Evolutionary conservation across 164 flowering plant genomes (phyloP).

Genomic region (Tetracentron sinense): DNA sequence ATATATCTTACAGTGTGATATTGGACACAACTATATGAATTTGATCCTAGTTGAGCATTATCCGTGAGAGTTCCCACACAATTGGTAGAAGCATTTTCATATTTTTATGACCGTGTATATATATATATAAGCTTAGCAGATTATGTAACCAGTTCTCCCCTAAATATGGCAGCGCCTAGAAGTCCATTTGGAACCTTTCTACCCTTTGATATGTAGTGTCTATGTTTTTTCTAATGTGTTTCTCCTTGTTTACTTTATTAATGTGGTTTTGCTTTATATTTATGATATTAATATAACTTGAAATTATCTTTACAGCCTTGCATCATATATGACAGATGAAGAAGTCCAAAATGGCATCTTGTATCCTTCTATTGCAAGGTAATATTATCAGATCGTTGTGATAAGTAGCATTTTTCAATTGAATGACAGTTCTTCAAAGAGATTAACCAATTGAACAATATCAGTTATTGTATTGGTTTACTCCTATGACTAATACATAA

Average conservation of each 20-base stretch:
- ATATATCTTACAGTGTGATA: too few species aligned
- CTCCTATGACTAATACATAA: too few species aligned
- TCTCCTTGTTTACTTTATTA: not conserved
- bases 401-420: not conserved
- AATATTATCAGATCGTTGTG: not conserved
- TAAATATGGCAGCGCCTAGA: too few species aligned
- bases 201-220: not conserved
- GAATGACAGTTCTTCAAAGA: not conserved
- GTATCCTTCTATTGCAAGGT: constrained; percentile 84
- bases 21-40: too few species aligned
- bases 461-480: not conserved
- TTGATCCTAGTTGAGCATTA: too few species aligned
- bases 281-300: constrained; percentile 7
- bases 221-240: not conserved
- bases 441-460: not conserved
- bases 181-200: not conserved
- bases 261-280: not conserved
- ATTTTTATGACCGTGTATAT: too few species aligned
- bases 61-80: too few species aligned
- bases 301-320: constrained; percentile 61
- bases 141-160: too few species aligned
- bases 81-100: too few species aligned
- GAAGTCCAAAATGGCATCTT: constrained; percentile 73
- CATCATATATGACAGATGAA: constrained; percentile 90
- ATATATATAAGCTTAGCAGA: too few species aligned